Conservation (phyloP, 2,329 filamentous ascomycete species). For the Hymenoscyphus linearis region DNA sequence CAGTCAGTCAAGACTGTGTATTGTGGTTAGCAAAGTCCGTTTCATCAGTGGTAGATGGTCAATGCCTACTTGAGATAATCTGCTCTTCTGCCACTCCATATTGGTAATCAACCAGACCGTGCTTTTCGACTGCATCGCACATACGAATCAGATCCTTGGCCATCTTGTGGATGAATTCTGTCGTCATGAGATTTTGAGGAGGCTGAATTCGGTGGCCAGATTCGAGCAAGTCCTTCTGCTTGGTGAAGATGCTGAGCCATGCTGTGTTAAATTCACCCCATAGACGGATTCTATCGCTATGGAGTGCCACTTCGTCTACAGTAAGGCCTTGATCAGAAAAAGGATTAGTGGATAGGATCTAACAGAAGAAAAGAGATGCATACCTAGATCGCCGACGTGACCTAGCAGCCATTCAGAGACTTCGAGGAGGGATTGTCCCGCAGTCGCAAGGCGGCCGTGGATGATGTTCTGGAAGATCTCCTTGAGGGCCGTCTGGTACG, state of each 20-base stretch:
- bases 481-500: constrained; percentile 56
- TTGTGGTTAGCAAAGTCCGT: background rate
- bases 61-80: constrained; percentile 69
- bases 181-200: constrained; percentile 59
- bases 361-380: constrained; percentile 34
- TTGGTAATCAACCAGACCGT: constrained; percentile 95
- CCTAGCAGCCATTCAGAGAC: constrained; percentile 63
- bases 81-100: constrained; percentile 95
- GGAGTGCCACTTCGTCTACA: constrained; percentile 71
- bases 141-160: constrained; percentile 75
- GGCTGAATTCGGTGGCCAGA: constrained; percentile 25
- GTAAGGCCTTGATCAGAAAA: constrained; percentile 62
- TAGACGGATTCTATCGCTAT: constrained; percentile 71
- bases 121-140: constrained; percentile 80
- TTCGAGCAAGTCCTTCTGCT: constrained; percentile 70
- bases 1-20: constrained; percentile 45
- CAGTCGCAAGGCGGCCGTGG: constrained; percentile 54
- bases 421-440: constrained; percentile 51
- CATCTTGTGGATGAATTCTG: constrained; percentile 69
- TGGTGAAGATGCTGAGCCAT: constrained; percentile 79
- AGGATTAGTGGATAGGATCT: constrained; percentile 27
- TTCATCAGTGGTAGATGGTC: background rate
- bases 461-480: constrained; percentile 57
- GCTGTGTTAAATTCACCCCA: constrained; percentile 95
- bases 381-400: constrained; percentile 62